A percentile compares a stretch with the other conserved stretches of the same genome.
phyloP scores from a whole-genome alignment of 1,284 basidiomycete species.

The Vanrija sp. region DNA sequence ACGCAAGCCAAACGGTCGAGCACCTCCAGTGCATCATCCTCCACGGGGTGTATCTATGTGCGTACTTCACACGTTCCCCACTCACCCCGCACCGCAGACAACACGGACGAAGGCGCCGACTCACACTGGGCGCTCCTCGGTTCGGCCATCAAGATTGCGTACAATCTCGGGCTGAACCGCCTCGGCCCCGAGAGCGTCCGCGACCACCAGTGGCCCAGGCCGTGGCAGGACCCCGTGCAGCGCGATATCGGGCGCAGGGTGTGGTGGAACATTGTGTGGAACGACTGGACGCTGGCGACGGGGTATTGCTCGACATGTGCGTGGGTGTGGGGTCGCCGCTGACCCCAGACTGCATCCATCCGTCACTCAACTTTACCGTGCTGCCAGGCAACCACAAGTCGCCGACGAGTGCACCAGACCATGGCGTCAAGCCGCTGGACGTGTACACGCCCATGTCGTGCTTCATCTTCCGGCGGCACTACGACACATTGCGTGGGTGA shows the following conservation, averaged over 20 bases:
- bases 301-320: background rate
- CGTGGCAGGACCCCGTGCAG: constrained; percentile 6
- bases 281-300: background rate
- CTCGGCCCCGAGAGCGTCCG: constrained; percentile 1
- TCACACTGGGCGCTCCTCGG: constrained; percentile 11
- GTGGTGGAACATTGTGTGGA: background rate
- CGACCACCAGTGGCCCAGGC: constrained; percentile 1
- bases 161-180: constrained; percentile 7
- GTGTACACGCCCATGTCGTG: no score
- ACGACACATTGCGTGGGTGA: no score
- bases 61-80: background rate
- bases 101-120: constrained; percentile 11
- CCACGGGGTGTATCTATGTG: constrained; percentile 14
- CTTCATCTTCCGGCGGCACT: no score
- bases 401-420: no score
- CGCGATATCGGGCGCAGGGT: background rate
- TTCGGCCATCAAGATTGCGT: constrained; percentile 13
- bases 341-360: background rate
- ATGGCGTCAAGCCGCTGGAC: no score
- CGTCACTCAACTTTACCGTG: background rate
- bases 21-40: constrained; percentile 12
- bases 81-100: constrained; percentile 1
- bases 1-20: constrained; percentile 5
- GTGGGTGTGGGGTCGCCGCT: background rate
- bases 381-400: background rate